Base-by-base conservation (phyloP, 2,329 filamentous ascomycete genomes). In the Didymella pinodella region DNA sequence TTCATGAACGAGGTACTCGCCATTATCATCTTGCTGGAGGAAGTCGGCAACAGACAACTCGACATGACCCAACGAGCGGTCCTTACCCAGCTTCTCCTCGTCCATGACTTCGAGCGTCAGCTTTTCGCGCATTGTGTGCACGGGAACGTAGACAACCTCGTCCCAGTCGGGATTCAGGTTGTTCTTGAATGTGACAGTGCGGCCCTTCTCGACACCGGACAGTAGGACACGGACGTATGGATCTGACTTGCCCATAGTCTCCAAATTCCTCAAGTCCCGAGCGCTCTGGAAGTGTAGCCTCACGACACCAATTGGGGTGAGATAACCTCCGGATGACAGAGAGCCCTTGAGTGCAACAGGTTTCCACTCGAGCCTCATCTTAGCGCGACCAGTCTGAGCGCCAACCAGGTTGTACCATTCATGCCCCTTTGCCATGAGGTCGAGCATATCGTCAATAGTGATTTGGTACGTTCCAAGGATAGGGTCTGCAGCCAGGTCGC, bases 131-230 rank as follows among this genome's bases (percentile, higher is more conserved):
- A 85, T 71, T 7, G 89, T 93, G 75, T 97, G 94, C 57, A 99
- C 86, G 1, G 96, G 94, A 0, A 99, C 85, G 73, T 99, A 99
- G 22, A 97, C 85, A 25, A 99, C 88, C 78, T 99, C 95, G 71
- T 99, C 93, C 89, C 91, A 99, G 52, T 95, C 90, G 2, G 95
- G 95, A 74, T 96, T 92, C 57, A 99, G 86, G 62, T 97, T 96
- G 79, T 97, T 99, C 75, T 92, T 89, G 82, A 95, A 97, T 0
- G 94, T 98, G 49, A 99, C 95, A 2, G 95, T 98, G 57, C 93
- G 88, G 10, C 87, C 93, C 77, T 94, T 96, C 74, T 95, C 90
- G 56, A 98, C 88, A 45, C 95, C 94, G 47, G 93, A 97, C 7
- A 97, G 84, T 52, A 97, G 79, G 1, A 98, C 90, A 41, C 94